Evolutionary conservation across 495 filamentous ascomycete species (phyloP).

Genomic region (Friedmanniomyces simplex): DNA sequence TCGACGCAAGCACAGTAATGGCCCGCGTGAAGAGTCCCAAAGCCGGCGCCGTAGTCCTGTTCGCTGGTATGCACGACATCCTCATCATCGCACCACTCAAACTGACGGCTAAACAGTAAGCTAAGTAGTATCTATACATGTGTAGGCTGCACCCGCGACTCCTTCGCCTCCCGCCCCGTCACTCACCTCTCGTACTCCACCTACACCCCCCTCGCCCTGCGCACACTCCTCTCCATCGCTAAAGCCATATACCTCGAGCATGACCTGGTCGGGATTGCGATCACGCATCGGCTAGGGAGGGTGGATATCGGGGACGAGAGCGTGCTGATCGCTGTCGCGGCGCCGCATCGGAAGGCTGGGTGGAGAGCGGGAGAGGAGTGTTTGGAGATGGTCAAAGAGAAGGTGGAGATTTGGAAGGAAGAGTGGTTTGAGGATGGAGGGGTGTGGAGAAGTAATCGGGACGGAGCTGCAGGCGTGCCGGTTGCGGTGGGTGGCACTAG

Average conservation of each 20-base stretch:
- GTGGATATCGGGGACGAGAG: constrained; percentile 87
- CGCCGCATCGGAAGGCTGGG: constrained; percentile 76
- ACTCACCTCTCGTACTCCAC: constrained; percentile 68
- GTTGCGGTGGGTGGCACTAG: neutral
- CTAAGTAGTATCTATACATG: constrained; percentile 9
- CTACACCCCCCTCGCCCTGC: constrained; percentile 68
- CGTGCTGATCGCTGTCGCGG: constrained; percentile 78
- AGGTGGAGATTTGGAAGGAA: constrained; percentile 89
- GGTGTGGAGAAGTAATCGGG: constrained; percentile 87
- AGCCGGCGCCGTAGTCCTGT: constrained; percentile 83
- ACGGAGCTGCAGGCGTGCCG: constrained; percentile 47
- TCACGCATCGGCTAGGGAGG: constrained; percentile 76
- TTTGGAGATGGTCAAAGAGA: constrained; percentile 74
- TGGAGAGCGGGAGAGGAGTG: constrained; percentile 87
- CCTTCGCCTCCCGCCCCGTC: constrained; percentile 66
- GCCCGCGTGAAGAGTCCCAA: constrained; percentile 61
- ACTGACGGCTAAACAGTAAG: constrained; percentile 3
- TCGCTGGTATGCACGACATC: constrained; percentile 46
- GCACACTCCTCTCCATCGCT: constrained; percentile 64
- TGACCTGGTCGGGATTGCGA: constrained; percentile 55
- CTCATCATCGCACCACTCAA: no score
- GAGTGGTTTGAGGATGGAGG: constrained; percentile 76
- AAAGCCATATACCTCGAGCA: constrained; percentile 46
- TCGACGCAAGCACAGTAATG: constrained; percentile 51
- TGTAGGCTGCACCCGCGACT: constrained; percentile 76